Percentiles rank a stretch among this genome's conserved stretches.
Evolutionary conservation across 2,329 filamentous ascomycete genomes (phyloP).

Genomic region (Fusarium praegraminearum): DNA sequence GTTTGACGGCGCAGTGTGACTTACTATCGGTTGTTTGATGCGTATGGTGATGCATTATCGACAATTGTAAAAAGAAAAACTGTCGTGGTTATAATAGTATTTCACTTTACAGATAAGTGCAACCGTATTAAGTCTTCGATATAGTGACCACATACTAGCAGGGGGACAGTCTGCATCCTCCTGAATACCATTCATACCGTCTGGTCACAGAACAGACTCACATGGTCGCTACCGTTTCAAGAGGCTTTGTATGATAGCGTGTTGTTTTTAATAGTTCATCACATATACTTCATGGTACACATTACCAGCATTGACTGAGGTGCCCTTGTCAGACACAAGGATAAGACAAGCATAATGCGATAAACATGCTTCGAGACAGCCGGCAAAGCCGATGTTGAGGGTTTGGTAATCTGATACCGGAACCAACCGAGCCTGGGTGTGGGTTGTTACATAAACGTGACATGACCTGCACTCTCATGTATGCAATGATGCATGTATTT

Average conservation of each 20-base stretch:
- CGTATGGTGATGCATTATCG: neutral
- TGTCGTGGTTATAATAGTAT: neutral
- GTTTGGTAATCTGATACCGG: constrained; percentile 27
- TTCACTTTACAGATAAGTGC: neutral
- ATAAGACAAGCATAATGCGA: constrained; percentile 14
- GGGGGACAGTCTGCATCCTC: neutral
- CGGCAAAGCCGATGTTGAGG: constrained; percentile 14
- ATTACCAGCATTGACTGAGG: constrained; percentile 1
- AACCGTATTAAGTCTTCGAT: neutral
- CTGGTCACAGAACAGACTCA: neutral
- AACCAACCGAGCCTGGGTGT: constrained; percentile 32
- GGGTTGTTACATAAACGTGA: constrained; percentile 21
- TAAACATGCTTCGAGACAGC: constrained; percentile 15
- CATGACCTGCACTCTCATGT: constrained; percentile 4
- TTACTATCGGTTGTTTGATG: neutral
- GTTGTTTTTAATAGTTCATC: neutral
- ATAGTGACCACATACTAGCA: neutral
- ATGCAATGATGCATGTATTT: neutral
- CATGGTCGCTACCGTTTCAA: neutral
- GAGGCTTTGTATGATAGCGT: neutral
- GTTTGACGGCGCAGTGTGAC: neutral
- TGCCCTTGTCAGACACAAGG: constrained; percentile 19
- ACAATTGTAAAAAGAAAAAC: neutral
- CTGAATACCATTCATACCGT: neutral
- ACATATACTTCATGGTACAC: neutral